Evolutionary conservation across 768 basidiomycete genomes (phyloP).

Genomic region (Tricholoma sp.): DNA sequence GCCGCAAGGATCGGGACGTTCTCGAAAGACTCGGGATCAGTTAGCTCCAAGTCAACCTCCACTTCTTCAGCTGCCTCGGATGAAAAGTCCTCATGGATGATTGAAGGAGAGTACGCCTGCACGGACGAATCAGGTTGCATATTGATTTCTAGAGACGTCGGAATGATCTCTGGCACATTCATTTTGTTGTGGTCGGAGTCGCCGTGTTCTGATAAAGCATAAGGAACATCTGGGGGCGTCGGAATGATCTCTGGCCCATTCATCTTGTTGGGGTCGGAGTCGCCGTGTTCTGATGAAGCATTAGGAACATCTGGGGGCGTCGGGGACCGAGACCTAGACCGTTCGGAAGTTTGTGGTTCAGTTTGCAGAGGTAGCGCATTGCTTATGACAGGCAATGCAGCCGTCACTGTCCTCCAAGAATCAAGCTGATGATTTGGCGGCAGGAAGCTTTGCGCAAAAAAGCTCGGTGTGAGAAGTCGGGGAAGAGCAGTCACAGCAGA

Average conservation of each 20-base stretch:
- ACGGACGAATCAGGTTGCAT: background rate
- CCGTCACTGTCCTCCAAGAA: background rate
- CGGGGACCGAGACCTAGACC: background rate
- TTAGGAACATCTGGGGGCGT: background rate
- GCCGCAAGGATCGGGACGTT: constrained; percentile 2
- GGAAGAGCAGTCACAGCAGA: background rate
- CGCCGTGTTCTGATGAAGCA: background rate
- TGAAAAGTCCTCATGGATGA: background rate
- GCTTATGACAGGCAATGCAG: background rate
- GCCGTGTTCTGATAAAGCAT: background rate
- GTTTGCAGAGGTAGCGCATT: background rate
- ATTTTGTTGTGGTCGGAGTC: background rate
- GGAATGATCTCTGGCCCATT: background rate
- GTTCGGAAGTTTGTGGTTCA: background rate
- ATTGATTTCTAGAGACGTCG: background rate
- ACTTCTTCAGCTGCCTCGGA: constrained; percentile 1
- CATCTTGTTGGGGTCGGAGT: background rate
- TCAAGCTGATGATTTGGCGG: background rate
- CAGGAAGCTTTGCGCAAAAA: constrained; percentile 14
- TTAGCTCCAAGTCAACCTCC: background rate
- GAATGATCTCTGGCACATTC: background rate
- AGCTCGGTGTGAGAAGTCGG: constrained; percentile 8
- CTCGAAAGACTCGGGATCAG: background rate
- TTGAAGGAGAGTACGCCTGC: background rate
- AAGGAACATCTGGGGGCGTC: background rate